These are phyloP conservation scores for Coniferiporia sulphurascens DNA, from an alignment of 1,284 basidiomycete genomes.

Conservation along the genomic window DNA sequence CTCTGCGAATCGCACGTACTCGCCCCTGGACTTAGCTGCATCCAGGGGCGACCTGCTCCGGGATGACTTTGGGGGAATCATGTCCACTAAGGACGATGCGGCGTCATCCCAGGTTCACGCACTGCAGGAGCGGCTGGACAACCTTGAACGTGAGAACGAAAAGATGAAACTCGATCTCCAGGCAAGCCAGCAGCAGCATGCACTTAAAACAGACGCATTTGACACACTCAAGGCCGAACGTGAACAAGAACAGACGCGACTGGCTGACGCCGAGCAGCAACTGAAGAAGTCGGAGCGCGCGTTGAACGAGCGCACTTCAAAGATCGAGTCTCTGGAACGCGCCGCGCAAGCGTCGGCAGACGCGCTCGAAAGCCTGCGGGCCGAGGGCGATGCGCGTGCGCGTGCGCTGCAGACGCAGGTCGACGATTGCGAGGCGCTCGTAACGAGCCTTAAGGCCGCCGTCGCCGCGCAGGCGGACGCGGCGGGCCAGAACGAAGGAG, in stretches of 20 bases:
- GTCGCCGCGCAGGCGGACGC: constrained; percentile 49
- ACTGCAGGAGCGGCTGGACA: constrained; percentile 17
- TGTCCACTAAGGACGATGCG: constrained; percentile 32
- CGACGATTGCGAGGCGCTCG: constrained; percentile 40
- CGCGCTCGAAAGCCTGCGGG: constrained; percentile 42
- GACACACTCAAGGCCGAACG: constrained; percentile 41
- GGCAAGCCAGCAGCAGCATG: constrained; percentile 26
- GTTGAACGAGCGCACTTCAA: constrained; percentile 47
- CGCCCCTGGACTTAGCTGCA: constrained; percentile 31
- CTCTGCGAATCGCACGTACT: constrained; percentile 22
- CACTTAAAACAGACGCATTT: constrained; percentile 30
- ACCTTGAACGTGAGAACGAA: constrained; percentile 22
- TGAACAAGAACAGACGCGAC: constrained; percentile 38
- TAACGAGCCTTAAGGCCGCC: constrained; percentile 46
- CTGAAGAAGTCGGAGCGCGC: constrained; percentile 42
- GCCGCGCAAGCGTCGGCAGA: constrained; percentile 37
- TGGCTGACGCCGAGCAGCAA: constrained; percentile 41
- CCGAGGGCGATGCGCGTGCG: constrained; percentile 42
- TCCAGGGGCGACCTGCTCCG: constrained; percentile 37
- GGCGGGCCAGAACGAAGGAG: constrained; percentile 46
- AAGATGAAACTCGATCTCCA: constrained; percentile 22
- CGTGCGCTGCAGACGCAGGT: constrained; percentile 45
- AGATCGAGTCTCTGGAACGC: constrained; percentile 47
- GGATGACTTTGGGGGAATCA: constrained; percentile 40
- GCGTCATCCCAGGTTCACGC: constrained; percentile 11